Percentiles rank a stretch among this genome's conserved stretches.
phyloP scores from a whole-genome alignment of 345 rosid species.

The Euphorbia pulcherrima region DNA sequence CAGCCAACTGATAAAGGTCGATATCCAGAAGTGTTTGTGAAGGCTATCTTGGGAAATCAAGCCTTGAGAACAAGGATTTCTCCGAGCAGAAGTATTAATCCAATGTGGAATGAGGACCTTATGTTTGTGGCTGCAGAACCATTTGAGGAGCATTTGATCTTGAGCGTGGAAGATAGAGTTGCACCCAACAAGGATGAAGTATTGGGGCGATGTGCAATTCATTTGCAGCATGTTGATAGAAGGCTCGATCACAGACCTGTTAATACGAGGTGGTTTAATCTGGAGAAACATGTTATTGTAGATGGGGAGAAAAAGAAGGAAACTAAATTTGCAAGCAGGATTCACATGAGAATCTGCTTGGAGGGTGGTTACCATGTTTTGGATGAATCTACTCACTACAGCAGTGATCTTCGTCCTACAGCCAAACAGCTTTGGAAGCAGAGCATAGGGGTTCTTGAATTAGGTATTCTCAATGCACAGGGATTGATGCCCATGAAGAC shows the following conservation, averaged over 20 bases:
- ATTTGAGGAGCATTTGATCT: conserved; percentile 63
- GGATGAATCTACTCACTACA: conserved; percentile 88
- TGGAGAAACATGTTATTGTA: conserved; percentile 45
- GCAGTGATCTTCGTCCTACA: conserved; percentile 92
- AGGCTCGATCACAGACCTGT: conserved; percentile 59
- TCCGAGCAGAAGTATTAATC: conserved; percentile 51
- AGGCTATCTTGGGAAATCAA: conserved; percentile 62
- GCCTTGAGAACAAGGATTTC: conserved; percentile 43
- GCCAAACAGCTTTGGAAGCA: conserved; percentile 74
- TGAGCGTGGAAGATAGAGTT: conserved; percentile 68
- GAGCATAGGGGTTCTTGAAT: conserved; percentile 71
- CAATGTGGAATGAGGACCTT: conserved; percentile 75
- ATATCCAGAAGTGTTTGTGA: conserved; percentile 56
- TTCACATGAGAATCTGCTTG: conserved; percentile 49
- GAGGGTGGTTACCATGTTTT: conserved; percentile 97
- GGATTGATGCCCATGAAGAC: conserved; percentile 86
- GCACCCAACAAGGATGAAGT: conserved; percentile 71
- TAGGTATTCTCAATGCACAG: conserved; percentile 76
- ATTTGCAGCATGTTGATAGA: conserved; percentile 42
- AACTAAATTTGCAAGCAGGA: conserved; percentile 84
- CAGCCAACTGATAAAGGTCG: conserved; percentile 62
- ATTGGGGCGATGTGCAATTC: conserved; percentile 53
- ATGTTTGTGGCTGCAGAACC: conserved; percentile 96
- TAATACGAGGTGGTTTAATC: conserved; percentile 69
- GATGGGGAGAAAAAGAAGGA: conserved; percentile 68